A percentile compares a stretch with the other conserved stretches of the same genome.
phyloP scores from a whole-genome alignment of 257 asterid genomes.

The Salvia hispanica region DNA sequence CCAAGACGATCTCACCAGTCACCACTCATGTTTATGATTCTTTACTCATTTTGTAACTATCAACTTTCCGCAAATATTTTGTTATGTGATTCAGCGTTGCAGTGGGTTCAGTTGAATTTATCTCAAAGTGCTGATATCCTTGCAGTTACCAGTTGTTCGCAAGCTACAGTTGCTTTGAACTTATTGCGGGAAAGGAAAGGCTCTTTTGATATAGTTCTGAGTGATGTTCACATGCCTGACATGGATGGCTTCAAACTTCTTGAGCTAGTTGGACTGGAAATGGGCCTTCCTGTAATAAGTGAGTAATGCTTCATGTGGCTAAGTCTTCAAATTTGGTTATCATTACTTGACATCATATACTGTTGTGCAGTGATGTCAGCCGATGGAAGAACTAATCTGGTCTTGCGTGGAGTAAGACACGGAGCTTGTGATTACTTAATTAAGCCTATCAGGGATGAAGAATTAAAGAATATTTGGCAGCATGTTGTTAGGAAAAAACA shows the following conservation, averaged over 20 bases:
- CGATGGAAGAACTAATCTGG: constrained; percentile 74
- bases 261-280: constrained; percentile 87
- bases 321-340: constrained; percentile 23
- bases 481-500: constrained; percentile 80
- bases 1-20: not conserved
- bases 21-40: not conserved
- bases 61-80: not conserved
- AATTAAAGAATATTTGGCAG: constrained; percentile 88
- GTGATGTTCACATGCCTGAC: constrained; percentile 98
- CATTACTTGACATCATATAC: constrained; percentile 30
- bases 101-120: constrained; percentile 14
- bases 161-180: constrained; percentile 70
- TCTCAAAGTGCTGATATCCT: constrained; percentile 26
- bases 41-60: constrained; percentile 6
- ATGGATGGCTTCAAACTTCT: constrained; percentile 96
- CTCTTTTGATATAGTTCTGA: constrained; percentile 72
- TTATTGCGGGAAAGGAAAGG: constrained; percentile 77
- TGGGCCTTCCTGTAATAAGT: constrained; percentile 98
- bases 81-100: not conserved
- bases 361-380: constrained; percentile 82
- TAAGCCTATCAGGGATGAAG: constrained; percentile 85
- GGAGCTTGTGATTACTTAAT: constrained; percentile 95
- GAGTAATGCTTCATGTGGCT: constrained; percentile 39
- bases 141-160: constrained; percentile 78
- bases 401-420: constrained; percentile 81